Conservation (phyloP, 2,329 filamentous ascomycete species). For the Blastomyces percursus region DNA sequence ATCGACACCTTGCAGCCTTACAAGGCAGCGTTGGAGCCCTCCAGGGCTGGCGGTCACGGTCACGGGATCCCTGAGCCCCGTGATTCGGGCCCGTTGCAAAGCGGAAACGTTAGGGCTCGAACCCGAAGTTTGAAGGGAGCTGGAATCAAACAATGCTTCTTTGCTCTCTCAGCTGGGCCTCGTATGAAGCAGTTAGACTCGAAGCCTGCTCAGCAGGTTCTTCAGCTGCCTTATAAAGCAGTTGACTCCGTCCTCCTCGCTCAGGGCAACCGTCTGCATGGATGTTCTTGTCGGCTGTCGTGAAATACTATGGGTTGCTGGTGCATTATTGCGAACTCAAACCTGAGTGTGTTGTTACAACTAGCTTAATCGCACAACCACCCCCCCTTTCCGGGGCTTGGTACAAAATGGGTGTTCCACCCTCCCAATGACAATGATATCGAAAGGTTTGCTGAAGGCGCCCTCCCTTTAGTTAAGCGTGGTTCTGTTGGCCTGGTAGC, state of each 20-base stretch:
- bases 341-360: slow-evolving; percentile 1
- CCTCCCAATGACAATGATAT: neutral
- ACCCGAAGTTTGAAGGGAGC: neutral
- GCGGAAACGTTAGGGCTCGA: neutral
- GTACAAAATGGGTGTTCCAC: neutral
- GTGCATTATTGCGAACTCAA: slow-evolving; percentile 5
- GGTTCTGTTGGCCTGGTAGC: neutral
- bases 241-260: neutral
- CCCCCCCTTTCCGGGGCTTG: neutral
- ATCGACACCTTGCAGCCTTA: neutral
- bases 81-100: neutral
- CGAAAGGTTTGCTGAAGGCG: neutral
- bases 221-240: slow-evolving; percentile 5
- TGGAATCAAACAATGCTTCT: neutral
- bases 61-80: neutral
- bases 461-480: neutral
- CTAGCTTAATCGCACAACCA: slow-evolving; percentile 1
- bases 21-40: neutral
- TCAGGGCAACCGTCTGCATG: neutral
- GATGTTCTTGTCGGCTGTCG: neutral
- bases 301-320: neutral
- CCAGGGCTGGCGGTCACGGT: neutral
- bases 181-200: neutral
- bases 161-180: neutral
- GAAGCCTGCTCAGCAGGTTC: slow-evolving; percentile 3